Conservation (phyloP, 1,284 basidiomycete genomes). For the Pyrrhoderma lamaoense region DNA sequence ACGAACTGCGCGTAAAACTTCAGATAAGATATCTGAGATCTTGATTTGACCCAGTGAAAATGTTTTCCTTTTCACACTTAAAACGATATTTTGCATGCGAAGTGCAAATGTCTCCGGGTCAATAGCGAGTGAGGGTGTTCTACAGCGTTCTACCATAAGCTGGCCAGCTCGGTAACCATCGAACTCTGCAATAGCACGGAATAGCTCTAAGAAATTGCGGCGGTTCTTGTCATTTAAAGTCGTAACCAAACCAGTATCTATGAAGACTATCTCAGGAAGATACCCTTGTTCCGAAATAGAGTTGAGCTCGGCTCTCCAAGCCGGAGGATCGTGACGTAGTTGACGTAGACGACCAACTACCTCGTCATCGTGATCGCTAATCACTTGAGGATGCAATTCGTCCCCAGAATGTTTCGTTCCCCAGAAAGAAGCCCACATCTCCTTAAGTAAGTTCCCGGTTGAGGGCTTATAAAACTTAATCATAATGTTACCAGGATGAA, state of each 20-base stretch:
- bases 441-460: conserved; percentile 50
- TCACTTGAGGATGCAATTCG: conserved; percentile 33
- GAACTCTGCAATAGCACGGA: conserved; percentile 92
- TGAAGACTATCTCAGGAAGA: conserved; percentile 90
- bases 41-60: conserved; percentile 95
- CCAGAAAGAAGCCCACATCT: conserved; percentile 41
- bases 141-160: conserved; percentile 94
- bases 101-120: conserved; percentile 94
- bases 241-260: conserved; percentile 94
- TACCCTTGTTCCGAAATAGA: conserved; percentile 68
- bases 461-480: conserved; percentile 87
- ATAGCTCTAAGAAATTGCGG: conserved; percentile 93
- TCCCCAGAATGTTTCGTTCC: conserved; percentile 26
- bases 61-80: conserved; percentile 92
- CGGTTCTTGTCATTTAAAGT: conserved; percentile 78
- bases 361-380: conserved; percentile 40
- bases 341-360: conserved; percentile 65
- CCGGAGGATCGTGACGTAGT: conserved; percentile 47
- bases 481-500: conserved; percentile 96
- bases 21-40: conserved; percentile 87
- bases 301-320: conserved; percentile 71
- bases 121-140: conserved; percentile 84
- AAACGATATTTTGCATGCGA: conserved; percentile 93
- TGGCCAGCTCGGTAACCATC: conserved; percentile 93
- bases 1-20: conserved; percentile 84